Percentiles rank a stretch among this genome's conserved stretches.
These are phyloP conservation scores for Lophiostoma macrostomum DNA, from an alignment of 495 filamentous ascomycete species.

Conservation along the genomic window DNA sequence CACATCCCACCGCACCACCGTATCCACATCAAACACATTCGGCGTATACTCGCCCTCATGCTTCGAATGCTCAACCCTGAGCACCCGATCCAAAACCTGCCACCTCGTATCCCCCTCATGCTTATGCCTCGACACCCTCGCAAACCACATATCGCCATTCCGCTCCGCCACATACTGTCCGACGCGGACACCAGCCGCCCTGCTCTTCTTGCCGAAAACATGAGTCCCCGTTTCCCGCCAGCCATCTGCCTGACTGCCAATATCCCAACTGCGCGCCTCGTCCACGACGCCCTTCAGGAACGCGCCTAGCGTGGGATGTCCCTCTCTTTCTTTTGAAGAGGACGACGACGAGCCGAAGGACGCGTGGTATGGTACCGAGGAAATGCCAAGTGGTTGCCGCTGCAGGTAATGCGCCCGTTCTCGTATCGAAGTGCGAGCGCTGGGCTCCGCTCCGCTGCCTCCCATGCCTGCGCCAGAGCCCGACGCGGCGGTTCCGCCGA, in stretches of 20 bases:
- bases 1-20: conserved; percentile 53
- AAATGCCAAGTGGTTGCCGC: no score
- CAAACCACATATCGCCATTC: conserved; percentile 63
- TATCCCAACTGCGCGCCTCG: neutral
- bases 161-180: neutral
- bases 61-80: conserved; percentile 61
- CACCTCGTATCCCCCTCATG: conserved; percentile 55
- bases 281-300: neutral
- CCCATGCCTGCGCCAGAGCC: no score
- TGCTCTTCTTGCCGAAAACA: conserved; percentile 1
- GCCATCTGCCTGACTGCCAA: no score
- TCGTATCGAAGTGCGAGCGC: no score
- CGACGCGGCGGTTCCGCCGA: no score
- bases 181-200: neutral
- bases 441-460: no score
- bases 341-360: no score
- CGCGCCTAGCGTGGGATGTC: neutral
- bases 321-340: neutral
- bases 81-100: conserved; percentile 59
- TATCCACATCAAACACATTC: conserved; percentile 54
- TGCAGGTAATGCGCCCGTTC: no score
- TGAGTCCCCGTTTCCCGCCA: neutral
- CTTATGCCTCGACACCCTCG: conserved; percentile 60
- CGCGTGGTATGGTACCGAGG: no score
- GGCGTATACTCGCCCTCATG: conserved; percentile 73